A percentile compares a stretch with the other conserved stretches of the same genome.
These are phyloP conservation scores for Eucalyptus erythrocorys DNA, from an alignment of 345 rosid species.

Conservation along the genomic window DNA sequence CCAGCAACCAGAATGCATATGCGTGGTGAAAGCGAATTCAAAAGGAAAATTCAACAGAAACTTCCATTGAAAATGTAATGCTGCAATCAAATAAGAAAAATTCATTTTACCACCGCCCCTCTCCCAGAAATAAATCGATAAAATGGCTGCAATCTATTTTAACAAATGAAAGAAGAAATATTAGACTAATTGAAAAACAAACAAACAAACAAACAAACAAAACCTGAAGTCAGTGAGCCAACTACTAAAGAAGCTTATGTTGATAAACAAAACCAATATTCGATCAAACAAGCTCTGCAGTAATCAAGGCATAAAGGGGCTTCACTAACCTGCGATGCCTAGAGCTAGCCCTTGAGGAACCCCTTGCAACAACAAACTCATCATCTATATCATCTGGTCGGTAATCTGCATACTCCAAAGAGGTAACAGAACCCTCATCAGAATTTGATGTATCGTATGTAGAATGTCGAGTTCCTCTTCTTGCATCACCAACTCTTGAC, in stretches of 20 bases:
- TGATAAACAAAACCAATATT: background rate
- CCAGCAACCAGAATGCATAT: background rate
- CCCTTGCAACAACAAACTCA: constrained; percentile 47
- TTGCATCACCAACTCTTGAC: constrained; percentile 55
- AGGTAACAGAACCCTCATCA: constrained; percentile 87
- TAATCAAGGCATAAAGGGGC: background rate
- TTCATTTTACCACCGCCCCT: background rate
- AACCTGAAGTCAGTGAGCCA: background rate
- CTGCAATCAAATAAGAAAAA: background rate
- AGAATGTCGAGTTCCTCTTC: constrained; percentile 65
- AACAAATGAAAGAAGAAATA: background rate
- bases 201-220: background rate
- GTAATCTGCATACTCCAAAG: constrained; percentile 64
- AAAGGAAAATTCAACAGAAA: background rate
- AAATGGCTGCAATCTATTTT: background rate
- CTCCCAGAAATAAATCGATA: background rate
- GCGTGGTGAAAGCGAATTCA: background rate
- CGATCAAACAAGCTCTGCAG: background rate
- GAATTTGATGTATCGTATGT: constrained; percentile 70
- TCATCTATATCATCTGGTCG: constrained; percentile 84
- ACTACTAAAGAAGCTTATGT: background rate
- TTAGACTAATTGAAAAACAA: background rate
- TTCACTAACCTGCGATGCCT: constrained; percentile 61
- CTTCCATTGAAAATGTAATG: background rate
- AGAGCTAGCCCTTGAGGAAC: constrained; percentile 46